Evolutionary conservation across 257 asterid species (phyloP).

Genomic region (Plantago elongata): DNA sequence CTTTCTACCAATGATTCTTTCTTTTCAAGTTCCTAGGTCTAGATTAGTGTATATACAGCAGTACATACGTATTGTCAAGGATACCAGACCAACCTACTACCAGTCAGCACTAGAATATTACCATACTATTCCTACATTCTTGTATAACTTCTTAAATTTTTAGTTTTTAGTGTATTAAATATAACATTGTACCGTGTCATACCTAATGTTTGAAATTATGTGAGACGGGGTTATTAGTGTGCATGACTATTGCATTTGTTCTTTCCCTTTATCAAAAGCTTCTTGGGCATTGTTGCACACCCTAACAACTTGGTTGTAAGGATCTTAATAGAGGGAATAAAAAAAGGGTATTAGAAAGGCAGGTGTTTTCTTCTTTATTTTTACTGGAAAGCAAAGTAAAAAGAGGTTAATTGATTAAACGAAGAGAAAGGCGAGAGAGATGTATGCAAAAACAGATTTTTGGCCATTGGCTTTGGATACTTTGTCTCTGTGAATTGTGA

Average conservation of each 20-base stretch:
- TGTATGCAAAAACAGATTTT: not conserved
- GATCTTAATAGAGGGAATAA: not conserved
- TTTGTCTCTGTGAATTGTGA: no score
- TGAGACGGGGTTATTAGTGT: not conserved
- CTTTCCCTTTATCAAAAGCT: not conserved
- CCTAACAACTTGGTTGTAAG: no score
- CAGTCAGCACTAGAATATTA: not conserved
- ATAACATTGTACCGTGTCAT: no score
- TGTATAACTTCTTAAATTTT: no score
- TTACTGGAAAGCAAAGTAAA: slow-evolving; percentile 3
- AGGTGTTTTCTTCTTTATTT: no score
- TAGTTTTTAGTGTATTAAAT: no score
- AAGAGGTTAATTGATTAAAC: slow-evolving; percentile 5
- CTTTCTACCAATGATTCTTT: slow-evolving; percentile 28
- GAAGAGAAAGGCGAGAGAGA: not conserved
- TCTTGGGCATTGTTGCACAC: no score
- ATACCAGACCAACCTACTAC: no score
- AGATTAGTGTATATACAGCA: not conserved
- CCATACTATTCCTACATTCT: no score
- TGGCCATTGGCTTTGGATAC: not conserved
- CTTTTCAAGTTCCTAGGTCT: slow-evolving; percentile 28
- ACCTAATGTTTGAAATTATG: no score
- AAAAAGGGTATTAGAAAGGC: not conserved
- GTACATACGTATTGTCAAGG: not conserved
- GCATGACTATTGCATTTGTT: slow-evolving; percentile 7